A percentile compares a stretch with the other conserved stretches of the same genome.
These are phyloP conservation scores for Dactylellina leptospora DNA, from an alignment of 2,329 filamentous ascomycete species.

Conservation along the genomic window DNA sequence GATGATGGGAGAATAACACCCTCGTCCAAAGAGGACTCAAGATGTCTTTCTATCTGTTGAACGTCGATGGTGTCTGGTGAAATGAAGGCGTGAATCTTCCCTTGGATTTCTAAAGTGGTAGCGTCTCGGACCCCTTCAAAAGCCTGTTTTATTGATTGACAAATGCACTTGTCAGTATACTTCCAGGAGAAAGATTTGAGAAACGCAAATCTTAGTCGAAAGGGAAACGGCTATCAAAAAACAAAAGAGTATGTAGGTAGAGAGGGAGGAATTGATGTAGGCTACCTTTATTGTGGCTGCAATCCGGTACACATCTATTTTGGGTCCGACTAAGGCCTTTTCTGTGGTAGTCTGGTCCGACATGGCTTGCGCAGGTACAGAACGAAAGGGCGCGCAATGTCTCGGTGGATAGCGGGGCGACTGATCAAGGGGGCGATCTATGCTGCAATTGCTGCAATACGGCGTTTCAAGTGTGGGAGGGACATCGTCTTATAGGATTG, in stretches of 20 bases:
- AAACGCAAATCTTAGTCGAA: constrained; percentile 49
- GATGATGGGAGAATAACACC: constrained; percentile 25
- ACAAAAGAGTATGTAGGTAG: constrained; percentile 30
- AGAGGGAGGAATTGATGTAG: constrained; percentile 25
- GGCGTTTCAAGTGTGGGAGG: constrained; percentile 44
- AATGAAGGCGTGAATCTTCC: constrained; percentile 49
- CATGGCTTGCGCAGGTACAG: constrained; percentile 49
- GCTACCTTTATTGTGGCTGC: constrained; percentile 35
- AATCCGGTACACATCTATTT: constrained; percentile 43
- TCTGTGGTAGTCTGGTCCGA: constrained; percentile 23
- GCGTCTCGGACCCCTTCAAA: constrained; percentile 45
- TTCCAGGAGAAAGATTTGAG: constrained; percentile 26
- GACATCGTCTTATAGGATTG: constrained; percentile 43
- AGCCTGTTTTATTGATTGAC: constrained; percentile 30
- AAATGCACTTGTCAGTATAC: constrained; percentile 32
- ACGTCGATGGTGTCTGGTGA: constrained; percentile 49
- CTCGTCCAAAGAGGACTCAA: constrained; percentile 43
- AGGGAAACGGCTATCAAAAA: constrained; percentile 19
- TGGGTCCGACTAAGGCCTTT: constrained; percentile 22
- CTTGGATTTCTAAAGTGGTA: constrained; percentile 27
- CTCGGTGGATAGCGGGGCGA: constrained; percentile 29
- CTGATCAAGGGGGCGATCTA: constrained; percentile 34
- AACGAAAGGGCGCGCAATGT: constrained; percentile 44
- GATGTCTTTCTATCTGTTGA: constrained; percentile 37
- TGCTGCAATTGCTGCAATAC: constrained; percentile 29